phyloP scores from a whole-genome alignment of 345 rosid genomes.

The Psidium friedrichsthalianum region DNA sequence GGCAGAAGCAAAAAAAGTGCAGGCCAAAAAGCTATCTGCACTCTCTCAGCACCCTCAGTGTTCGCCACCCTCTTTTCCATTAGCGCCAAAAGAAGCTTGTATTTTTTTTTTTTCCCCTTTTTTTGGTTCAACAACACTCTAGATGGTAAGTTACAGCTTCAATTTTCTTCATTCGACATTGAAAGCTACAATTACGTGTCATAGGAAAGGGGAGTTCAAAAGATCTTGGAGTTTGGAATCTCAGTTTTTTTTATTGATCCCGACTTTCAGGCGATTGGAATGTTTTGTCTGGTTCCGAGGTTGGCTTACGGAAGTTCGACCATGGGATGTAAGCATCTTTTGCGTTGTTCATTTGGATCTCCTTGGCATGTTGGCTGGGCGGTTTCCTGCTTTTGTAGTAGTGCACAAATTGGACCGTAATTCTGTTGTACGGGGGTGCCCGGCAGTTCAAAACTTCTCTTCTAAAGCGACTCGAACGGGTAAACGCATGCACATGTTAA shows the following conservation, averaged over 20 bases:
- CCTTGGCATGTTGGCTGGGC: constrained; percentile 33
- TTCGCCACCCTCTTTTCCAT: too few species aligned
- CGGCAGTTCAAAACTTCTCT: constrained; percentile 90
- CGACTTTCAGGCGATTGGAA: background rate
- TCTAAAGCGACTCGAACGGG: constrained; percentile 78
- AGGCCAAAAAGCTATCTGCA: too few species aligned
- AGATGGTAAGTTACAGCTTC: too few species aligned
- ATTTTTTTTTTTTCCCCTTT: too few species aligned
- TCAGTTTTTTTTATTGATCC: background rate
- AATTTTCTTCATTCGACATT: too few species aligned
- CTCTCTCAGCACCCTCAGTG: too few species aligned
- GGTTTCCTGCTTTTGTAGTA: constrained; percentile 72
- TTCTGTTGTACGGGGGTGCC: constrained; percentile 72
- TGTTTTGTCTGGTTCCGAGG: background rate
- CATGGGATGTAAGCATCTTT: background rate
- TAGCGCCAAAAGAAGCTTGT: too few species aligned
- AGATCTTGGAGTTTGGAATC: too few species aligned
- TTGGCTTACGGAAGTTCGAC: background rate
- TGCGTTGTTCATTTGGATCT: background rate
- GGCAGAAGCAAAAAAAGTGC: too few species aligned
- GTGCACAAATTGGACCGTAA: constrained; percentile 70
- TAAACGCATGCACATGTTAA: constrained; percentile 1
- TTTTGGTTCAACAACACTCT: too few species aligned
- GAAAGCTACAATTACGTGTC: too few species aligned
- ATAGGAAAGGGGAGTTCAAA: too few species aligned